Conservation (phyloP, 768 basidiomycete genomes). For the Terana coerulea region DNA sequence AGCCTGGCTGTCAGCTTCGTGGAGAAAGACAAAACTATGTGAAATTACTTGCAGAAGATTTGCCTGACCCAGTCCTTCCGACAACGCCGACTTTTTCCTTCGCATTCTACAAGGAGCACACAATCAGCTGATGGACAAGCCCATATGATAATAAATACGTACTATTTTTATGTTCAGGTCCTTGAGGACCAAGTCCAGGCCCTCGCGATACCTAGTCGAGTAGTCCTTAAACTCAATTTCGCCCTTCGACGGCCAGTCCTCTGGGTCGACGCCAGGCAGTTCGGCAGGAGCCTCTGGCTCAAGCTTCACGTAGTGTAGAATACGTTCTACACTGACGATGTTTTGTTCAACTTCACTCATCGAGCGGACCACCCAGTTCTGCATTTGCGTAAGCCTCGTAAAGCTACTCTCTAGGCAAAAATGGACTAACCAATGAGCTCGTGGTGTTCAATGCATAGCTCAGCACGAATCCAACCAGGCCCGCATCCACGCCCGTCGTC, state of each 20-base stretch:
- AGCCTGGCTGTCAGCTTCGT: background rate
- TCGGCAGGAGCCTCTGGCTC: conserved; percentile 72
- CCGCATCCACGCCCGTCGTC: conserved; percentile 79
- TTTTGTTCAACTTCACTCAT: conserved; percentile 90
- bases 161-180: conserved; percentile 71
- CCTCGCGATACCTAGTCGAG: conserved; percentile 76
- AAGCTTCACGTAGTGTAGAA: conserved; percentile 76
- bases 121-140: conserved; percentile 9
- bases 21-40: background rate
- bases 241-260: conserved; percentile 72
- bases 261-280: conserved; percentile 53
- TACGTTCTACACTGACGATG: conserved; percentile 85
- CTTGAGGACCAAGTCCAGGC: conserved; percentile 76
- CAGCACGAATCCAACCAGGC: conserved; percentile 81
- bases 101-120: conserved; percentile 46
- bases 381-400: background rate
- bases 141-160: conserved; percentile 17
- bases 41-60: conserved; percentile 63
- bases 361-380: conserved; percentile 83
- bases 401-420: conserved; percentile 7
- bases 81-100: conserved; percentile 89
- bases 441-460: conserved; percentile 84
- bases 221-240: conserved; percentile 75
- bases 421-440: conserved; percentile 60
- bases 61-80: conserved; percentile 79